A percentile compares a stretch with the other conserved stretches of the same genome.
Evolutionary conservation across 352 stramenopile species (phyloP).

Genomic region (Saprolegnia diclina): DNA sequence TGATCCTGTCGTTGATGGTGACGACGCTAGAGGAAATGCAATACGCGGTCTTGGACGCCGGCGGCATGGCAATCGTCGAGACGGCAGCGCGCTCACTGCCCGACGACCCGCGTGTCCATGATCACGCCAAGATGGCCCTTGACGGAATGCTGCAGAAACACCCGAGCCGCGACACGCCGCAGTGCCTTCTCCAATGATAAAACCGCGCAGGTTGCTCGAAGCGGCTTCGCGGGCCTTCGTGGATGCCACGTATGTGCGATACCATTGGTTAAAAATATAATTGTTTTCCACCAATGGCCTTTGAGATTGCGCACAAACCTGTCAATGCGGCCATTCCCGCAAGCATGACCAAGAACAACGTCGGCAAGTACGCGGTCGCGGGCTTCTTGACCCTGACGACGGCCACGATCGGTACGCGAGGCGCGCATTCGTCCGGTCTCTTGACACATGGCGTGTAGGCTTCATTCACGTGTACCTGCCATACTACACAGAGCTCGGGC

Average conservation of each 20-base stretch:
- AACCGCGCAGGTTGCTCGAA: not conserved
- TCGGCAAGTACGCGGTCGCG: slow-evolving; percentile 17
- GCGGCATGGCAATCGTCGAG: slow-evolving; percentile 7
- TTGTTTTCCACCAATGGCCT: slow-evolving; percentile 4
- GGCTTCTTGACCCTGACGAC: slow-evolving; percentile 13
- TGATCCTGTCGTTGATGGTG: not conserved
- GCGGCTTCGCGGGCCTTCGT: not conserved
- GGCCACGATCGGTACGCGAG: slow-evolving; percentile 20
- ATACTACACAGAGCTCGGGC: slow-evolving; percentile 40
- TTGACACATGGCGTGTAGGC: slow-evolving; percentile 6
- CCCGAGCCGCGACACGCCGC: not conserved
- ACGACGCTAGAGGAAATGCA: slow-evolving; percentile 14
- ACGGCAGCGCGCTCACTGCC: not conserved
- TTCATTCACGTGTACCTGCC: slow-evolving; percentile 37
- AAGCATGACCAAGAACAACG: slow-evolving; percentile 26
- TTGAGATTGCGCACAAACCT: not conserved
- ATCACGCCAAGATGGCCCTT: slow-evolving; percentile 9
- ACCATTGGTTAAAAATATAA: not conserved
- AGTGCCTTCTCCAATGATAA: not conserved
- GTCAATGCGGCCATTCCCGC: not conserved
- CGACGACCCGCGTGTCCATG: slow-evolving; percentile 12
- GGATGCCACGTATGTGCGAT: not conserved
- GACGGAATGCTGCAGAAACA: slow-evolving; percentile 9
- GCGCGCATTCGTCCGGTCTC: not conserved
- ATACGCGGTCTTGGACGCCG: slow-evolving; percentile 19